A percentile compares a stretch with the other conserved stretches of the same genome.
These are phyloP conservation scores for Pseudopediastrum boryanum DNA, from an alignment of 139 green algal species.

Conservation along the genomic window DNA sequence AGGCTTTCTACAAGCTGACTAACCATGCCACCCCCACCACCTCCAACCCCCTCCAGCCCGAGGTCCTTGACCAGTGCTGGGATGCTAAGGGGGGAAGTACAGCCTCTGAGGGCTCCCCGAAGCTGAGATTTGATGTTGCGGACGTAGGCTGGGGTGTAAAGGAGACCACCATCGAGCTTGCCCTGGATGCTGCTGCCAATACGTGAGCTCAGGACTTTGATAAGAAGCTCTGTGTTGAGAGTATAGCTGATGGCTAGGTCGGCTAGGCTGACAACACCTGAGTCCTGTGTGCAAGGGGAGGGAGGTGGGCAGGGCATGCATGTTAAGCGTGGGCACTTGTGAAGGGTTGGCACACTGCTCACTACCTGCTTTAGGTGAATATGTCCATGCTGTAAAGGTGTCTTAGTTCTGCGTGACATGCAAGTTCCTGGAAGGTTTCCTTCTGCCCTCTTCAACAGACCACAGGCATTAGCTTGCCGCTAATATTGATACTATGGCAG, in stretches of 20 bases:
- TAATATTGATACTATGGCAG: too few species aligned
- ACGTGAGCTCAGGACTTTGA: conserved; percentile 48
- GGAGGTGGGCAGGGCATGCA: too few species aligned
- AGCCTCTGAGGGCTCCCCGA: conserved; percentile 79
- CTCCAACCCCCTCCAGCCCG: conserved; percentile 25
- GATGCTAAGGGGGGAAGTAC: conserved; percentile 53
- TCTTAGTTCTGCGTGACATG: too few species aligned
- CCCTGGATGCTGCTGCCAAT: conserved; percentile 50
- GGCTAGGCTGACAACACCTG: conserved; percentile 64
- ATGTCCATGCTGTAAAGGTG: too few species aligned
- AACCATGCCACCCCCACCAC: conserved; percentile 37
- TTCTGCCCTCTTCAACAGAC: too few species aligned
- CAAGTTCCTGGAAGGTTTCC: too few species aligned
- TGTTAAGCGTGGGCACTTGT: too few species aligned
- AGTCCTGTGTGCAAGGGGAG: too few species aligned
- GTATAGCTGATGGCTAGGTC: conserved; percentile 84
- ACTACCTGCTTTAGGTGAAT: too few species aligned
- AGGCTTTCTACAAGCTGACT: conserved; percentile 61
- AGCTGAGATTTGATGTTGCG: conserved; percentile 80
- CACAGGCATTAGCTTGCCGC: too few species aligned
- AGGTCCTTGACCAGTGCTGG: conserved; percentile 37
- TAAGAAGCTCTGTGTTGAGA: conserved; percentile 82
- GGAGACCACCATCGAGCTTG: conserved; percentile 72
- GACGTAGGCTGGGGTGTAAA: conserved; percentile 89
- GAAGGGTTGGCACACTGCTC: too few species aligned